Evolutionary conservation across 345 rosid species (phyloP).

Genomic region (Euphorbia tirucalli): DNA sequence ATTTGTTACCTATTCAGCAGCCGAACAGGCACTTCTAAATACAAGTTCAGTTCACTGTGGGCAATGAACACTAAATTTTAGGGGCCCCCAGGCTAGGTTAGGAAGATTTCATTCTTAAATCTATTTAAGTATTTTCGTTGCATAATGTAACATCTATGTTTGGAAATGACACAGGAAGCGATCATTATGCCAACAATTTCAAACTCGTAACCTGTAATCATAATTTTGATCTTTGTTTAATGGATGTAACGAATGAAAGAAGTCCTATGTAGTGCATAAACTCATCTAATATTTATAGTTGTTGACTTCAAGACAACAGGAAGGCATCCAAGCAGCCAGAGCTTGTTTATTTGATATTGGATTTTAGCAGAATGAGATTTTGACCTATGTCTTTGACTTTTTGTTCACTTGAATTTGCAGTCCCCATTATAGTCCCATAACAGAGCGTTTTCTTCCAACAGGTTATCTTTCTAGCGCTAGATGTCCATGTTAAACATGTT

Average conservation of each 20-base stretch:
- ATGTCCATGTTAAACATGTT: conserved; percentile 52
- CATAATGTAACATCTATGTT: not conserved
- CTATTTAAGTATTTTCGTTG: not conserved
- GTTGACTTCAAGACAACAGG: no score
- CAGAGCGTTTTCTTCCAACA: conserved; percentile 36
- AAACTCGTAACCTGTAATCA: not conserved
- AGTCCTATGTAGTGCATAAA: no score
- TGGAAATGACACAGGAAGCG: no score
- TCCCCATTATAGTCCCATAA: conserved; percentile 5
- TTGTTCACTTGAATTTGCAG: not conserved
- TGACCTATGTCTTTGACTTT: not conserved
- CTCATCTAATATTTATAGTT: no score
- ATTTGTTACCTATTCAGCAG: not conserved
- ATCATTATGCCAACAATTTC: not conserved
- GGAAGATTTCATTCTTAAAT: no score
- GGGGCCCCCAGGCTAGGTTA: not conserved
- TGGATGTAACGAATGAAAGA: no score
- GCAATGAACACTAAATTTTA: not conserved
- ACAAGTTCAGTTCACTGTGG: not conserved
- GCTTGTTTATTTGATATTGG: not conserved
- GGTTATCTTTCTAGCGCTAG: conserved; percentile 65
- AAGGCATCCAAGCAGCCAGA: not conserved
- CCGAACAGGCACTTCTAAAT: not conserved
- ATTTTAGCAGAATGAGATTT: not conserved
- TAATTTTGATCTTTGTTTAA: no score